A percentile compares a stretch with the other conserved stretches of the same genome.
phyloP scores from a whole-genome alignment of 208 protist genomes.

The Trypanosoma vivax region DNA sequence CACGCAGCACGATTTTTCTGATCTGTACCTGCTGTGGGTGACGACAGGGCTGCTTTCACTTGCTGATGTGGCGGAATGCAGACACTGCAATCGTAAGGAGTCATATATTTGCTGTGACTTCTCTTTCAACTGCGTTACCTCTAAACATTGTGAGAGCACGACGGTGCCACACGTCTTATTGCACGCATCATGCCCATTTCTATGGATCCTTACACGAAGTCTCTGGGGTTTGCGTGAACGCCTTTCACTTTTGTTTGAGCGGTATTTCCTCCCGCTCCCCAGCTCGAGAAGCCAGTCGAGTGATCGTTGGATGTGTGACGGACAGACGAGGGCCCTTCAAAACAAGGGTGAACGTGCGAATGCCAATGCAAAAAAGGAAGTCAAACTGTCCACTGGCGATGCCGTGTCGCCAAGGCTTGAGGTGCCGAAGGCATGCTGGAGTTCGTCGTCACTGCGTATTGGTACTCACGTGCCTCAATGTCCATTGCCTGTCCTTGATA shows the following conservation, averaged over 20 bases:
- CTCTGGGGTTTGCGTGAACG: conserved; percentile 56
- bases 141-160: too few relatives aligned
- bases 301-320: not conserved
- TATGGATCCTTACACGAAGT: conserved; percentile 56
- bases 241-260: conserved; percentile 54
- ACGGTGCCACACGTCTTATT: conserved; percentile 3
- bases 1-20: conserved; percentile 31
- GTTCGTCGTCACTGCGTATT: too few relatives aligned
- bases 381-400: too few relatives aligned
- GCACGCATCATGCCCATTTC: conserved; percentile 47
- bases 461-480: too few relatives aligned
- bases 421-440: too few relatives aligned
- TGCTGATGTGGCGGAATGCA: conserved; percentile 19
- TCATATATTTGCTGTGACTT: conserved; percentile 17
- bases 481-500: too few relatives aligned
- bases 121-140: too few relatives aligned
- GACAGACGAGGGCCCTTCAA: not conserved
- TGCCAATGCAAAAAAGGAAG: too few relatives aligned
- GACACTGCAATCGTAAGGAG: conserved; percentile 15
- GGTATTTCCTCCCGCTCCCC: conserved; percentile 23
- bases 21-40: conserved; percentile 45
- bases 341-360: too few relatives aligned
- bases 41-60: conserved; percentile 31
- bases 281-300: conserved; percentile 10
- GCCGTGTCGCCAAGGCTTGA: too few relatives aligned